Evolutionary conservation across 371 early-diverging fungal species (phyloP), one percentile per base, ranked within the genome.

Genomic region (Mucor velutinosus): DNA sequence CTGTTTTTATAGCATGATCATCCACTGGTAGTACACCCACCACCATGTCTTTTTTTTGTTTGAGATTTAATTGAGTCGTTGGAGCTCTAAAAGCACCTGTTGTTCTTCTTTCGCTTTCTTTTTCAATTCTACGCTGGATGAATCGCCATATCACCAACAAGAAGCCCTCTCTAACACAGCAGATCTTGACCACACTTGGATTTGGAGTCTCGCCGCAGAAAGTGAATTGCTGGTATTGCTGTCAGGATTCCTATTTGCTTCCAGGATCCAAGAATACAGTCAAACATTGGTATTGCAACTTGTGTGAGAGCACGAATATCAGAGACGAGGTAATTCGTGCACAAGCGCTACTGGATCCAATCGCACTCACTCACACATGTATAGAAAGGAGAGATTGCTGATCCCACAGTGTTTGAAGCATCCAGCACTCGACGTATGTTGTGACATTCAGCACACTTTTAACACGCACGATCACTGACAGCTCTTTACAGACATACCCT

Each of bases 161-260:
- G 25, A 21, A 12, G 12, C 51, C 51, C 21, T 23, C 51, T 3
- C 1, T 51, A 25, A 23, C 12, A 23, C 23, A 51, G 23, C 21
- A 11, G 10, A 12, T 51, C 10, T 14, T 51, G 12, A 51, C 1
- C 1, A 11, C 14, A 3, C 6, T 67, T 56, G 30, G 41, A 41
- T 21, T 67, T 39, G 61, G 51, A 33, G 30, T 14, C 4, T 53
- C 41, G 29, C 67, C 67, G 12, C 27, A 33, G 5, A 67, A 55
- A 41, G 67, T 67, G 7, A 67, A 67, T 43, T 67, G 67, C 39
- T 67, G 67, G 67, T 67, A 55, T 15, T 67, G 67, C 29, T 60
- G 60, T 23, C 43, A 61, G 30, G 60, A 67, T 43, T 60, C 67
- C 7, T 67, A 41, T 23, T 6, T 67, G 14, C 39, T 64, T 7